Conservation (phyloP, 805 yeast genomes). For the Candida insectorum region DNA sequence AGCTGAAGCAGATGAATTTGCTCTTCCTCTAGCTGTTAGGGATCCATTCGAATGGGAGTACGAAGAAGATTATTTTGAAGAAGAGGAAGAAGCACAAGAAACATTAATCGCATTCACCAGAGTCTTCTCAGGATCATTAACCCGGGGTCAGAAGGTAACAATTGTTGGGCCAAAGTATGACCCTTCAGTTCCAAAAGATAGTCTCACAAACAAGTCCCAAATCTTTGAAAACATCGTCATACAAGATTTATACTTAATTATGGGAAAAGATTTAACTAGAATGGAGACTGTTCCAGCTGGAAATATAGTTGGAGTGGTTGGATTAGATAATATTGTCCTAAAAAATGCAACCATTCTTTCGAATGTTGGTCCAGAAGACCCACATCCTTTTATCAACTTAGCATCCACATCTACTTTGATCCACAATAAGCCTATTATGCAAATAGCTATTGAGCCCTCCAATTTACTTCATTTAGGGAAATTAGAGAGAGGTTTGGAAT, state of each 20-base stretch:
- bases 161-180: conserved; percentile 87
- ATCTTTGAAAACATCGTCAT: conserved; percentile 57
- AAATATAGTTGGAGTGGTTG: conserved; percentile 90
- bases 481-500: conserved; percentile 72
- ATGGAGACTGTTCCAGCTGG: conserved; percentile 88
- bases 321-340: conserved; percentile 75
- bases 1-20: conserved; percentile 21
- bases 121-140: conserved; percentile 79
- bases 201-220: conserved; percentile 44
- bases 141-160: conserved; percentile 69
- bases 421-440: conserved; percentile 83
- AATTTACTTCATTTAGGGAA: conserved; percentile 77
- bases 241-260: conserved; percentile 70
- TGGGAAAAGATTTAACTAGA: conserved; percentile 88
- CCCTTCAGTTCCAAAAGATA: conserved; percentile 44
- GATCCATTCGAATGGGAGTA: conserved; percentile 44
- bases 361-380: conserved; percentile 40
- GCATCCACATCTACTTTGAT: conserved; percentile 45
- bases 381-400: conserved; percentile 66
- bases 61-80: conserved; percentile 47
- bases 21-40: conserved; percentile 21
- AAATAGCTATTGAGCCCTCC: conserved; percentile 93
- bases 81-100: conserved; percentile 51
- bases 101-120: conserved; percentile 85
- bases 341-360: conserved; percentile 79